phyloP scores from a whole-genome alignment of 345 rosid genomes.

The Cochlearia excelsa region DNA sequence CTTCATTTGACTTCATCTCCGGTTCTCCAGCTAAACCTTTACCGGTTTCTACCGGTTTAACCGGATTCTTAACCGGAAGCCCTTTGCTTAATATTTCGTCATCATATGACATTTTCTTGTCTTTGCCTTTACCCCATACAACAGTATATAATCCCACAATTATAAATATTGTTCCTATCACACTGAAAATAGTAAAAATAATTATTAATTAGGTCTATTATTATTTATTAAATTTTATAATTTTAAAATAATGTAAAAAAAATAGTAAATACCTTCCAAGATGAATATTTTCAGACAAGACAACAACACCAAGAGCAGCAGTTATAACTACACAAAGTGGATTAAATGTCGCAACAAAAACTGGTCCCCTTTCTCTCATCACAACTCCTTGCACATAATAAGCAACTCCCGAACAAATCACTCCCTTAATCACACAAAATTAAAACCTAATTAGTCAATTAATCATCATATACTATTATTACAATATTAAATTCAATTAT shows the following conservation, averaged over 20 bases:
- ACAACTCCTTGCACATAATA: constrained; percentile 81
- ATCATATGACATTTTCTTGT: constrained; percentile 30
- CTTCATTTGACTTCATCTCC: constrained; percentile 17
- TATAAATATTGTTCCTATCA: constrained; percentile 74
- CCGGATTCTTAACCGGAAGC: constrained; percentile 47
- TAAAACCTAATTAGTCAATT: background rate
- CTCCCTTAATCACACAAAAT: constrained; percentile 49
- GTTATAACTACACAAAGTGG: constrained; percentile 91
- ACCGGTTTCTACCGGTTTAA: constrained; percentile 23
- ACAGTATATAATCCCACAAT: constrained; percentile 80
- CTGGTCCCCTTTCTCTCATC: constrained; percentile 70
- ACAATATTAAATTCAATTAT: background rate
- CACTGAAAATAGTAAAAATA: constrained; percentile 40
- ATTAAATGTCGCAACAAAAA: constrained; percentile 77
- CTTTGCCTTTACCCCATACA: constrained; percentile 94
- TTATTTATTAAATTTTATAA: background rate
- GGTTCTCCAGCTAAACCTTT: constrained; percentile 23
- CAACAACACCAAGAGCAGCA: constrained; percentile 56
- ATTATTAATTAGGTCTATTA: background rate
- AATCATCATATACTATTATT: background rate
- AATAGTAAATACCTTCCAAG: constrained; percentile 65
- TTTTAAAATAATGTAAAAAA: background rate
- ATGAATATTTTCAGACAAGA: constrained; percentile 67
- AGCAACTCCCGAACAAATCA: constrained; percentile 87
- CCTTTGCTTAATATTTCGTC: constrained; percentile 30